Percentiles rank a stretch among this genome's conserved stretches.
Conservation (phyloP, 2,329 filamentous ascomycete genomes). For the Xylariaceae sp. region DNA sequence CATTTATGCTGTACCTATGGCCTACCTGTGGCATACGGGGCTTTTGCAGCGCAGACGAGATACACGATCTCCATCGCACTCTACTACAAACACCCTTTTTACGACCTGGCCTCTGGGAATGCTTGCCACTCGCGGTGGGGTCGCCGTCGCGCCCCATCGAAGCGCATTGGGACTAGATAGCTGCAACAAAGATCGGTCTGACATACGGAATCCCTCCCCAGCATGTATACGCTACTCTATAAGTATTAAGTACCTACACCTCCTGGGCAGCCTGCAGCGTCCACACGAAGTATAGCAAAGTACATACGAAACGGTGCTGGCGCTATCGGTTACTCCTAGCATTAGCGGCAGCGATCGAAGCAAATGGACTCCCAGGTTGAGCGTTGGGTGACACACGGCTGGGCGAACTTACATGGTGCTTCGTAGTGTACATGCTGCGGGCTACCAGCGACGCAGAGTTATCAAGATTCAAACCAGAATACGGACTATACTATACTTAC, state of each 20-base stretch:
- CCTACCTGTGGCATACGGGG: not conserved
- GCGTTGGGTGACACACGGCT: constrained; percentile 1
- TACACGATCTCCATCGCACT: not conserved
- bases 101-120: not conserved
- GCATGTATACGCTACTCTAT: too few species aligned
- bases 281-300: too few species aligned
- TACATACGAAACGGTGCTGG: not conserved
- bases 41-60: constrained; percentile 5
- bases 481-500: not conserved
- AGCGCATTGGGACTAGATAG: not conserved
- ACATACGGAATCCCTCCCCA: too few species aligned
- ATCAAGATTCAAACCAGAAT: not conserved
- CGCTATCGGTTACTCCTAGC: not conserved
- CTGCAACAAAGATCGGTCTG: not conserved
- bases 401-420: not conserved
- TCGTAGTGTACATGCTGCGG: not conserved
- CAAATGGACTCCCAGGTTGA: not conserved
- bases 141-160: not conserved
- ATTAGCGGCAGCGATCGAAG: constrained; percentile 1
- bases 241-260: too few species aligned
- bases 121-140: not conserved
- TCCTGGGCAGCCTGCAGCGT: too few species aligned
- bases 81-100: not conserved
- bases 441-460: not conserved
- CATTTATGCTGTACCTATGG: constrained; percentile 1